Percentiles rank a stretch among this genome's conserved stretches.
Conservation (phyloP, 176 grass and related monocot genomes). For the Coix lacrymajobi region DNA sequence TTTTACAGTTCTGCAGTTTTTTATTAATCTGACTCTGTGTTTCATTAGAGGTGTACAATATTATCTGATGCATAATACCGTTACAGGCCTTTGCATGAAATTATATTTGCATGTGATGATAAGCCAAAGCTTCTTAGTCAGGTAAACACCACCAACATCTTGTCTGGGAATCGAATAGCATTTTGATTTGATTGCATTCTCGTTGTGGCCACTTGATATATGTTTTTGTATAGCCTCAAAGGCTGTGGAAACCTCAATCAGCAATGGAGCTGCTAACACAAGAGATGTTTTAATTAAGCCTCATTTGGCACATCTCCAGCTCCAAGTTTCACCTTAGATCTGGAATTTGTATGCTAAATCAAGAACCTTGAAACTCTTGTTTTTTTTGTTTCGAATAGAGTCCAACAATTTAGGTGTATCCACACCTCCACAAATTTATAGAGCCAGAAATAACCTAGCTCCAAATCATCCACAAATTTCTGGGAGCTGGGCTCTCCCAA, state of each 20-base stretch:
- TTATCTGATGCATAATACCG: constrained; percentile 35
- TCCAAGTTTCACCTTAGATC: not conserved
- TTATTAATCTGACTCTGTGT: not conserved
- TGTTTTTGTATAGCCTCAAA: not conserved
- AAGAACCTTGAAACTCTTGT: not conserved
- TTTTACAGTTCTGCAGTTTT: constrained; percentile 3
- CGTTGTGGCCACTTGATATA: not conserved
- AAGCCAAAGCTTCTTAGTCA: constrained; percentile 77
- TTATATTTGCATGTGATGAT: constrained; percentile 77
- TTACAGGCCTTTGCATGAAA: constrained; percentile 64
- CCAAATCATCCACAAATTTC: not conserved
- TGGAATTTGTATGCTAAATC: not conserved
- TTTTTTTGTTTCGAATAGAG: not conserved
- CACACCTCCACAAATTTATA: not conserved
- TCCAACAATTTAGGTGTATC: not conserved
- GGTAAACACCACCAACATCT: constrained; percentile 44
- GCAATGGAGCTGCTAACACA: not conserved
- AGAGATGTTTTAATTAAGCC: not conserved
- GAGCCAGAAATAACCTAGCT: not conserved
- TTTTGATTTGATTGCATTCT: not conserved
- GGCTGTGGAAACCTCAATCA: not conserved
- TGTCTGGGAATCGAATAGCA: constrained; percentile 18
- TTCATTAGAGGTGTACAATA: constrained; percentile 16
- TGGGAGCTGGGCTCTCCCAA: not conserved
- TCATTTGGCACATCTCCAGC: not conserved